phyloP scores from a whole-genome alignment of 176 grass and related monocot species.

The Otatea glauca region DNA sequence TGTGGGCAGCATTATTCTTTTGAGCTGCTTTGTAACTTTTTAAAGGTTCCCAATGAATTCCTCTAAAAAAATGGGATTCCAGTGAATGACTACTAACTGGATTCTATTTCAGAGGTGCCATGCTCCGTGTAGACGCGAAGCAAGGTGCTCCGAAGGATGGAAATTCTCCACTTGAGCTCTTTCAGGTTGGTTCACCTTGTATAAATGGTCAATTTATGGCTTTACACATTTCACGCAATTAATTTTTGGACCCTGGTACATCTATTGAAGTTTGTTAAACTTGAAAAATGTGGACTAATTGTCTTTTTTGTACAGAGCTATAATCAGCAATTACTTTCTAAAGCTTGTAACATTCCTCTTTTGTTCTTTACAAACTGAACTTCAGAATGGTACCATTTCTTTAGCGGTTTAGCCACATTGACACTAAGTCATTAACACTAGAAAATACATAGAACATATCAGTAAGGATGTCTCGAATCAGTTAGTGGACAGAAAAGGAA shows the following conservation, averaged over 20 bases:
- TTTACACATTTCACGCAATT: conserved; percentile 1
- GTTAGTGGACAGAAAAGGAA: conserved; percentile 1
- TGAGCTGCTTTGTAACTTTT: conserved; percentile 9
- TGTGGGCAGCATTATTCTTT: conserved; percentile 1
- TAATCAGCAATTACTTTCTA: not conserved
- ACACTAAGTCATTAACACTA: not conserved
- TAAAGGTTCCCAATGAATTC: not conserved
- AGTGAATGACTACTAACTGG: conserved; percentile 27
- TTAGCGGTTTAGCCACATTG: not conserved
- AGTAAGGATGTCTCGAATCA: conserved; percentile 1
- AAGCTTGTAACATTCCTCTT: not conserved
- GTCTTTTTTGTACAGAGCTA: not conserved
- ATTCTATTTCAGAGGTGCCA: conserved; percentile 68
- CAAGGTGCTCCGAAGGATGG: conserved; percentile 98
- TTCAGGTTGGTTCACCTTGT: conserved; percentile 65
- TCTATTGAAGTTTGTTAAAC: not conserved
- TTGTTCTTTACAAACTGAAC: not conserved
- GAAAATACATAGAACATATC: conserved; percentile 21
- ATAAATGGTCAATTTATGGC: conserved; percentile 1
- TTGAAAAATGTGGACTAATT: conserved; percentile 1
- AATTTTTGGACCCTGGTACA: not conserved
- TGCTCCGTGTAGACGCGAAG: conserved; percentile 96
- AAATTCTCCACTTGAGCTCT: conserved; percentile 90
- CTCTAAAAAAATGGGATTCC: conserved; percentile 9
- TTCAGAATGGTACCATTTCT: not conserved